Conservation (phyloP, 1,284 basidiomycete species). For the Xerocomus amazonicus region DNA sequence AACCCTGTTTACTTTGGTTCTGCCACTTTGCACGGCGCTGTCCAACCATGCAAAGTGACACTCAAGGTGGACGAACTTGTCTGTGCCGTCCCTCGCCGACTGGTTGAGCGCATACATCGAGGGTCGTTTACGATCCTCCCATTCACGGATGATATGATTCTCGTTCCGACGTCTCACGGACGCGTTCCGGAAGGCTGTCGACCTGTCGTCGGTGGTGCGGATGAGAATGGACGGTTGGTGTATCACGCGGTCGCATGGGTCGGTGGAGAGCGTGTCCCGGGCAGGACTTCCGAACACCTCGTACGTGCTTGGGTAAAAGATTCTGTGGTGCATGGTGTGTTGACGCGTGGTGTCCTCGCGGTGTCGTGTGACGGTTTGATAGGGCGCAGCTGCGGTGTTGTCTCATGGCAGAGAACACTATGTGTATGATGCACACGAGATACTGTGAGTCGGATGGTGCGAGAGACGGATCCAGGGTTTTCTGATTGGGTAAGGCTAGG, state of each 20-base stretch:
- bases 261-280: constrained; percentile 4
- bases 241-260: constrained; percentile 5
- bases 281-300: constrained; percentile 6
- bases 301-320: not conserved
- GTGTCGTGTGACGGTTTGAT: not conserved
- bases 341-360: not conserved
- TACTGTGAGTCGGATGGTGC: constrained; percentile 1
- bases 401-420: not conserved
- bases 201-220: constrained; percentile 6
- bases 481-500: not conserved
- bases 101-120: not conserved
- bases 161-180: constrained; percentile 3
- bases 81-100: constrained; percentile 1
- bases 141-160: constrained; percentile 4
- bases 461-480: too few relatives aligned
- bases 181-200: constrained; percentile 2
- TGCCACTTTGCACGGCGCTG: not conserved
- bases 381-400: constrained; percentile 1
- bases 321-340: not conserved
- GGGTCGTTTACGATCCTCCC: constrained; percentile 7
- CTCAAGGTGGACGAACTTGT: constrained; percentile 1
- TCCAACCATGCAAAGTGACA: constrained; percentile 8
- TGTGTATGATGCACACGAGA: constrained; percentile 4
- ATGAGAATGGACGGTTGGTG: constrained; percentile 1
- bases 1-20: constrained; percentile 2